A percentile compares a stretch with the other conserved stretches of the same genome.
Evolutionary conservation across 371 early-diverging fungal genomes (phyloP).

Genomic region (Rhizopus sp.): DNA sequence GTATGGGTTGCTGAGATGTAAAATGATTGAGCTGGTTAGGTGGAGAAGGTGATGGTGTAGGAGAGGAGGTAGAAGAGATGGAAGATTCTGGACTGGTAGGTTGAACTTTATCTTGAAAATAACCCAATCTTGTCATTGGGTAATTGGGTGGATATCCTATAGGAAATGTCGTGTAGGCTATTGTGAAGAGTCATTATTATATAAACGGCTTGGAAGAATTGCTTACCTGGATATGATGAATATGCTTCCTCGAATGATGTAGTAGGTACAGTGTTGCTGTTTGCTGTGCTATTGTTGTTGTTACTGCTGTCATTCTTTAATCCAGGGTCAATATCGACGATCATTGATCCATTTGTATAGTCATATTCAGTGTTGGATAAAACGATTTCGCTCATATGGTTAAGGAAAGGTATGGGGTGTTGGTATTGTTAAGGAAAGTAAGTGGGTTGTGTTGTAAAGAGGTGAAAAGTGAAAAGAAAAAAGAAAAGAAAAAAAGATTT

Average conservation of each 20-base stretch:
- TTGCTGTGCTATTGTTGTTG: slow-evolving; percentile 12
- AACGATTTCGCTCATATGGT: slow-evolving; percentile 41
- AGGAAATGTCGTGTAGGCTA: slow-evolving; percentile 27
- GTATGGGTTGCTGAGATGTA: slow-evolving; percentile 2
- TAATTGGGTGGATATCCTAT: slow-evolving; percentile 25
- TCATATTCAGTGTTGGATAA: slow-evolving; percentile 35
- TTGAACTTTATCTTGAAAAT: slow-evolving; percentile 24
- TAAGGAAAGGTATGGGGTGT: slow-evolving; percentile 11
- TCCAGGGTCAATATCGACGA: slow-evolving; percentile 36
- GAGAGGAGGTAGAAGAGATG: slow-evolving; percentile 32
- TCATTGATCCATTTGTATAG: slow-evolving; percentile 31
- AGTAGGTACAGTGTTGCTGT: slow-evolving; percentile 4
- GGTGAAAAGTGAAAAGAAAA: not conserved
- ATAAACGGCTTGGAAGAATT: not conserved
- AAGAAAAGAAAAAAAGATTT: slow-evolving; percentile 4
- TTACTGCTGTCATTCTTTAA: slow-evolving; percentile 18
- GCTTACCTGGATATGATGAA: slow-evolving; percentile 36
- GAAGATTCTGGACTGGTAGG: slow-evolving; percentile 44
- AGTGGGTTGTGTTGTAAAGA: slow-evolving; percentile 1
- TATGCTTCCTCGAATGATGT: slow-evolving; percentile 28
- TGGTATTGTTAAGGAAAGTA: slow-evolving; percentile 10
- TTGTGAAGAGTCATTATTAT: not conserved
- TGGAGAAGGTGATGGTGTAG: slow-evolving; percentile 25
- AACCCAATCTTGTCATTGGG: slow-evolving; percentile 19
- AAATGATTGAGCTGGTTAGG: slow-evolving; percentile 10